Conservation (phyloP, 441 rosid genomes). For the Adansonia rubrostipa region DNA sequence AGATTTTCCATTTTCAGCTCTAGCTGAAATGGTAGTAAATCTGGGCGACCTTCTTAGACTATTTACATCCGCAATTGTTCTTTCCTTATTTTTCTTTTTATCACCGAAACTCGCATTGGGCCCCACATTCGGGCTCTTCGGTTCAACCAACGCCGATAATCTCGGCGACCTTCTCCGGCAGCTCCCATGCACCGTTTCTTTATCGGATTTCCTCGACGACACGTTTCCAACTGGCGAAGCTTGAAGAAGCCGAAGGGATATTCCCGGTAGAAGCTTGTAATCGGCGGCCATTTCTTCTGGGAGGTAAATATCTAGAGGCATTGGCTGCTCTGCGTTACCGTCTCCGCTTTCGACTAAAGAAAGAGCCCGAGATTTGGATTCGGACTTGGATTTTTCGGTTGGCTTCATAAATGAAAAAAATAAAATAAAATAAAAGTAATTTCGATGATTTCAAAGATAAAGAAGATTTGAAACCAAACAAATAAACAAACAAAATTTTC, state of each 20-base stretch:
- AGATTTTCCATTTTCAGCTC: constrained; percentile 6
- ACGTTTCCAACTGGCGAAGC: not conserved
- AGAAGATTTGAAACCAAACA: not conserved
- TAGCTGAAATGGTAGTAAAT: constrained; percentile 17
- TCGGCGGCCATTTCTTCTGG: constrained; percentile 11
- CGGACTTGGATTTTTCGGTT: not conserved
- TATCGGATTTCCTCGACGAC: not conserved
- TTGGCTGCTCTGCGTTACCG: constrained; percentile 4
- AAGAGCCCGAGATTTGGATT: not conserved
- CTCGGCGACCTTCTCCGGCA: constrained; percentile 20
- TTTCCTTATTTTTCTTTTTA: not conserved
- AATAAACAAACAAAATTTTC: not conserved
- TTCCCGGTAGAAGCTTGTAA: not conserved
- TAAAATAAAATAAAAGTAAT: not conserved
- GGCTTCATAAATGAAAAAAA: not conserved
- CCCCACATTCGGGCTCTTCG: not conserved
- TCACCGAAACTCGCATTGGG: not conserved
- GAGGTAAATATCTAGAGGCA: constrained; percentile 6
- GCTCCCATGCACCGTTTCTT: not conserved
- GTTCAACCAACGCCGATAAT: not conserved
- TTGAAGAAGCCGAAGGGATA: not conserved
- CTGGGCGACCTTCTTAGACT: constrained; percentile 34
- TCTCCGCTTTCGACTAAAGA: constrained; percentile 8
- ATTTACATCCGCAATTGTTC: not conserved
- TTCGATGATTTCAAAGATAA: constrained; percentile 18